Conservation (phyloP, 129 eudicot species). For the Escallonia rubra region DNA sequence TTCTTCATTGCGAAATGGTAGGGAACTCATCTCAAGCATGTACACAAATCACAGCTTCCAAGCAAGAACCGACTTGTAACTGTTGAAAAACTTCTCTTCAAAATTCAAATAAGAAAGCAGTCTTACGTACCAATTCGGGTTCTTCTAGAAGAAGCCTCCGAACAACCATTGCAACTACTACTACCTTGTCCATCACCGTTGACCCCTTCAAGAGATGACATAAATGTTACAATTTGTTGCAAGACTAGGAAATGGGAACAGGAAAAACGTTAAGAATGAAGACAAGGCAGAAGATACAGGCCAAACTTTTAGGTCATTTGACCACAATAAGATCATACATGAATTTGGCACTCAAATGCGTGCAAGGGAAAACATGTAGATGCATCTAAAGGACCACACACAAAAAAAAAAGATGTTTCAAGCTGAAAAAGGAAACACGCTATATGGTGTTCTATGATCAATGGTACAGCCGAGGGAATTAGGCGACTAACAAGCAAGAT, state of each 20-base stretch:
- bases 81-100: not conserved
- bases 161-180: conserved; percentile 75
- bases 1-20: not conserved
- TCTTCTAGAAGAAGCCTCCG: conserved; percentile 92
- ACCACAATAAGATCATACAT: too few species aligned
- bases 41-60: not conserved
- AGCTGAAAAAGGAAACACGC: too few species aligned
- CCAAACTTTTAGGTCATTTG: too few species aligned
- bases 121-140: conserved; percentile 61
- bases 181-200: conserved; percentile 66
- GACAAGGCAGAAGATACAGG: not conserved
- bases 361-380: too few species aligned
- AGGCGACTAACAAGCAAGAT: too few species aligned
- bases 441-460: too few species aligned
- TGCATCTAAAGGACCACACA: too few species aligned
- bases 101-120: conserved; percentile 1
- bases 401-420: too few species aligned
- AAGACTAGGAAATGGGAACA: not conserved
- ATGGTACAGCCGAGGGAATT: too few species aligned
- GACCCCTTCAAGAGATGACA: conserved; percentile 44
- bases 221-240: not conserved
- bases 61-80: not conserved
- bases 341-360: too few species aligned
- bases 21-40: not conserved
- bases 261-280: not conserved